Evolutionary conservation across 2,329 filamentous ascomycete species (phyloP), one percentile per base, ranked within the genome.

Genomic region (Microsporum canis): DNA sequence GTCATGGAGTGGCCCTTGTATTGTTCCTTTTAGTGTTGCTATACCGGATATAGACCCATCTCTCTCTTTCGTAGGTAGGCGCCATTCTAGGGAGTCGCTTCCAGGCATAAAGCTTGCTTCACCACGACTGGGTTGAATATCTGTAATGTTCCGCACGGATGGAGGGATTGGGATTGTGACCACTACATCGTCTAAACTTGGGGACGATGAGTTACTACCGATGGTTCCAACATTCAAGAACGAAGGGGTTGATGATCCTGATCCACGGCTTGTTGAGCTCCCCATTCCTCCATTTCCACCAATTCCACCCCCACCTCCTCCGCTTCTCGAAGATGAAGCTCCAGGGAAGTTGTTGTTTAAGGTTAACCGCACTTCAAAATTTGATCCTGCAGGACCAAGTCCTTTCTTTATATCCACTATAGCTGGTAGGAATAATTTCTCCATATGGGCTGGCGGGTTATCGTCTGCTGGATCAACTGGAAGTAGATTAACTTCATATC

Each of bases 401-500:
- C 86, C 85, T 1, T 91, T 92, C 67, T 86, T 88, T 56, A 97
- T 84, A 69, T 95, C 89, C 58, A 96, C 79, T 57, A 81, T 85
- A 2, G 94, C 87, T 0, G 94, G 94, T 3, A 97, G 76, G 70
- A 91, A 90, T 12, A 97, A 78, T 66, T 83, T 86, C 62, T 84
- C 83, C 60, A 78, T 73, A 43, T 69, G 77, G 60, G 75, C 81
- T 1, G 83, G 74, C 60, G 76, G 81, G 17, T 81, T 78, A 59
- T 79, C 79, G 66, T 82, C 81, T 23, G 81, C 79, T 65, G 78
- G 80, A 14, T 85, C 82, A 57, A 87, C 83, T 0, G 91, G 91
- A 10, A 97, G 79, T 27, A 99, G 76, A 72, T 99, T 89, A 23
- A 95, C 90, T 73, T 96, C 92, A 71, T 99, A 99, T 27, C 91